Conservation (phyloP, 768 basidiomycete species). For the Cystobasidium onofrii region DNA sequence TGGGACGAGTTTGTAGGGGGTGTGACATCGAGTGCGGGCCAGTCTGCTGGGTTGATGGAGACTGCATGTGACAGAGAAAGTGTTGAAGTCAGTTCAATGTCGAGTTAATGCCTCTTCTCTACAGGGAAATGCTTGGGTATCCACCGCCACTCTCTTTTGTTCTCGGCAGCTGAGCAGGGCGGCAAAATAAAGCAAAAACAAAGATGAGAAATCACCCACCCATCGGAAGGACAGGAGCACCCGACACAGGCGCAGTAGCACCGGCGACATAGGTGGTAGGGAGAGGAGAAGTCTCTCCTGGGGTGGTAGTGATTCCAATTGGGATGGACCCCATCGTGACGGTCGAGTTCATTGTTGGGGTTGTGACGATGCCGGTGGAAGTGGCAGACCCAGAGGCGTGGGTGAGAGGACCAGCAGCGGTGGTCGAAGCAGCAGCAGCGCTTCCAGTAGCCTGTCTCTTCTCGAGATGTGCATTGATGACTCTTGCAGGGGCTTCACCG, state of each 20-base stretch:
- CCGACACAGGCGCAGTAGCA: conserved; percentile 56
- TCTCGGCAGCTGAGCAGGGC: too few species aligned
- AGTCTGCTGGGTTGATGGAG: conserved; percentile 50
- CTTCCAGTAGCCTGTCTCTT: conserved; percentile 2
- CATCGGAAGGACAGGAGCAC: conserved; percentile 61
- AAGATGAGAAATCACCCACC: too few species aligned
- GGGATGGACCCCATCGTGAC: conserved; percentile 3
- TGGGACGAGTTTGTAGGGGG: conserved; percentile 59
- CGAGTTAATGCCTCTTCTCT: too few species aligned
- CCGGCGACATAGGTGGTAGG: conserved; percentile 57
- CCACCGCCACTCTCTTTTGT: too few species aligned
- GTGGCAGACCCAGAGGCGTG: neutral
- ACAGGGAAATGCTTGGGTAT: too few species aligned
- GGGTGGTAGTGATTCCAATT: conserved; percentile 37
- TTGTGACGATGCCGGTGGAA: neutral
- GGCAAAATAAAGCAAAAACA: too few species aligned
- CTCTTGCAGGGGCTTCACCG: conserved; percentile 23
- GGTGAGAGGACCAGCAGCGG: neutral
- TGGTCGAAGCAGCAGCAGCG: neutral
- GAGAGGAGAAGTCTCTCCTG: conserved; percentile 50
- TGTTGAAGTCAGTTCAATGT: neutral
- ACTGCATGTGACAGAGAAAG: conserved; percentile 29
- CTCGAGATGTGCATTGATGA: conserved; percentile 19
- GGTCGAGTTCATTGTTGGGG: neutral
- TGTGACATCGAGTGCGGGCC: conserved; percentile 58